Base-by-base conservation (phyloP, 192 early-diverging fungal genomes). In the Spinellus fusiger region DNA sequence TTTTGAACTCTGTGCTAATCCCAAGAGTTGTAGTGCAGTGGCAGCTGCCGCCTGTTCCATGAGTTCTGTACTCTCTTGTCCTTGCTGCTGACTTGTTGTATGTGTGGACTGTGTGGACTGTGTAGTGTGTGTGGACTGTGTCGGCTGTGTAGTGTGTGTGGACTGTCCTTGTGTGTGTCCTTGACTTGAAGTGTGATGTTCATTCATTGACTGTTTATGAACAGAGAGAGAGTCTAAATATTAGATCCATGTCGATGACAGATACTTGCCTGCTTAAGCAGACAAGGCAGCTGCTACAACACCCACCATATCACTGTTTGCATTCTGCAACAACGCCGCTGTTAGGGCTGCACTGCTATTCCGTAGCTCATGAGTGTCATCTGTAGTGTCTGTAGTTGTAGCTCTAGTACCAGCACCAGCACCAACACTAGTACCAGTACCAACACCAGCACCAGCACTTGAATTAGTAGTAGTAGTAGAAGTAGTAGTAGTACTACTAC, bases 31-130 rank as follows among this genome's bases (percentile, higher is more conserved):
- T 34, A 66, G 32, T 10, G 66, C 66, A 0, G 60, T 68, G 6
- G 61, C 60, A 38, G 66, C 66, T 12, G 59, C 60, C 15, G 60
- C 66, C 33, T 68, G 59, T 5, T 68, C 66, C 35, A 66, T 59
- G 10, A 46, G 18, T 31, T 59, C 57, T 12, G 38, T 47, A 28
- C 46, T 48, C 12, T 59, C 46, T 15, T 46, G 40, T 47, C 20
- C 20, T 29, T n/a, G n/a, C n/a, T n/a, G n/a, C n/a, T n/a, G n/a
- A n/a, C n/a, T n/a, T n/a, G n/a, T n/a, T n/a, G n/a, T n/a, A n/a
- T n/a, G n/a, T n/a, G n/a, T n/a, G n/a, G n/a, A n/a, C n/a, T n/a
- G n/a, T n/a, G n/a, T n/a, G n/a, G n/a, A n/a, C n/a, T n/a, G n/a
- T n/a, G n/a, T n/a, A n/a, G n/a, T n/a, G n/a, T n/a, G n/a, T n/a